phyloP scores from a whole-genome alignment of 345 rosid species.

The Anastatica hierochuntica region DNA sequence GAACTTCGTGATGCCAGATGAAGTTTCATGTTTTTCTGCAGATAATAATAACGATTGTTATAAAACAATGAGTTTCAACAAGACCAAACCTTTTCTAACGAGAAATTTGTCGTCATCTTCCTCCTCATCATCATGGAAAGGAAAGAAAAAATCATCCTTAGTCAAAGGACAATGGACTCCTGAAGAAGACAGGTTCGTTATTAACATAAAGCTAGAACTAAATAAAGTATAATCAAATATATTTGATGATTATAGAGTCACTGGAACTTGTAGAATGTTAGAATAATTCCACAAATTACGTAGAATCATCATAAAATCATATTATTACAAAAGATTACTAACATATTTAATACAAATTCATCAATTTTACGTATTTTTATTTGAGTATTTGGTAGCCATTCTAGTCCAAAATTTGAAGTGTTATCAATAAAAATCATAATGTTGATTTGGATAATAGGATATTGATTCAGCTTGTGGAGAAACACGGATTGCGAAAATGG shows the following conservation, averaged over 20 bases:
- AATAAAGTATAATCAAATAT: too few relatives aligned
- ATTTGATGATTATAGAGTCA: too few relatives aligned
- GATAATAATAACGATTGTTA: conserved; percentile 27
- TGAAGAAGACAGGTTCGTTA: conserved; percentile 72
- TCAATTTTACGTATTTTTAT: too few relatives aligned
- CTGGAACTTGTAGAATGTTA: too few relatives aligned
- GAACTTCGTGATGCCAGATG: conserved; percentile 43
- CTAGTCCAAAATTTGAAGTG: too few relatives aligned
- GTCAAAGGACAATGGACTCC: conserved; percentile 92
- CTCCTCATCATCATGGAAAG: conserved; percentile 28
- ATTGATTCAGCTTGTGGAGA: conserved; percentile 37
- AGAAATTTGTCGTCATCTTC: conserved; percentile 26
- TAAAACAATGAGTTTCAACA: conserved; percentile 23
- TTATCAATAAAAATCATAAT: too few relatives aligned
- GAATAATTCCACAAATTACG: too few relatives aligned
- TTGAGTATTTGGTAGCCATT: too few relatives aligned
- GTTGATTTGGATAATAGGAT: conserved; percentile 32
- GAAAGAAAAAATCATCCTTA: conserved; percentile 43
- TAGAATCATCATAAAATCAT: too few relatives aligned
- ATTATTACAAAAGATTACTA: too few relatives aligned
- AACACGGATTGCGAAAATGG: conserved; percentile 59
- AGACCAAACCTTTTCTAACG: conserved; percentile 28
- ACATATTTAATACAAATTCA: too few relatives aligned
- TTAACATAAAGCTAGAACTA: too few relatives aligned
- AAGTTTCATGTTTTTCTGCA: conserved; percentile 45